Conservation (phyloP, 2,329 filamentous ascomycete genomes). For the Diaporthe vexans region DNA sequence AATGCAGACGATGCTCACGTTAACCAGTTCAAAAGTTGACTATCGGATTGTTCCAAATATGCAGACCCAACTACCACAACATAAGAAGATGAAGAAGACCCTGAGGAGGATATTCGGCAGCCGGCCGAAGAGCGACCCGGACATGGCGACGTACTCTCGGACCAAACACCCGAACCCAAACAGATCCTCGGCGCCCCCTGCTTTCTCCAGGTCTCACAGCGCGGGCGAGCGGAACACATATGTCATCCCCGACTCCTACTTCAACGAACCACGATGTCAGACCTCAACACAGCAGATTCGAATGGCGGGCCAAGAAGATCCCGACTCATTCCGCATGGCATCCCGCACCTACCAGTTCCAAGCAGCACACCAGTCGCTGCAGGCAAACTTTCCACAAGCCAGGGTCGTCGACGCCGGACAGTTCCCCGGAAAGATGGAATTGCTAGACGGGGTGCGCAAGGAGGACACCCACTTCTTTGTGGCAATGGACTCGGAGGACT, state of each 20-base stretch:
- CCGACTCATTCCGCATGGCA: not conserved
- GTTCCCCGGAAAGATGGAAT: conserved; percentile 4
- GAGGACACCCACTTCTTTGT: not conserved
- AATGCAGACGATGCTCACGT: not conserved
- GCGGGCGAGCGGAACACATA: not conserved
- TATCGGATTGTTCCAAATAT: not conserved
- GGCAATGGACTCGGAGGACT: conserved; percentile 8
- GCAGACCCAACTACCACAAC: not conserved
- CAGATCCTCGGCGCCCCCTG: conserved; percentile 3
- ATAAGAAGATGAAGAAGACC: conserved; percentile 9
- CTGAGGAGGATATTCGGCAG: not conserved
- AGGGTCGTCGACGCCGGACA: conserved; percentile 15
- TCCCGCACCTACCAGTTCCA: not conserved
- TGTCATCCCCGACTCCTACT: not conserved
- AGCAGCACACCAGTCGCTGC: conserved; percentile 2
- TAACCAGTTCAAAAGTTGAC: not conserved
- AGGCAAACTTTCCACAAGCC: not conserved
- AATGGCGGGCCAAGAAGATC: not conserved
- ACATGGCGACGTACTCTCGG: not conserved
- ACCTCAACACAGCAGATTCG: too few species aligned
- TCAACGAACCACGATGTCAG: not conserved
- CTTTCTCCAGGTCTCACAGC: not conserved
- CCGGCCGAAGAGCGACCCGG: not conserved
- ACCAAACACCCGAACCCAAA: not conserved
- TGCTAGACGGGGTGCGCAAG: conserved; percentile 2